Evolutionary conservation across 176 grass and related monocot genomes (phyloP), one percentile per base, ranked within the genome.

Genomic region (Coix lacrymajobi): DNA sequence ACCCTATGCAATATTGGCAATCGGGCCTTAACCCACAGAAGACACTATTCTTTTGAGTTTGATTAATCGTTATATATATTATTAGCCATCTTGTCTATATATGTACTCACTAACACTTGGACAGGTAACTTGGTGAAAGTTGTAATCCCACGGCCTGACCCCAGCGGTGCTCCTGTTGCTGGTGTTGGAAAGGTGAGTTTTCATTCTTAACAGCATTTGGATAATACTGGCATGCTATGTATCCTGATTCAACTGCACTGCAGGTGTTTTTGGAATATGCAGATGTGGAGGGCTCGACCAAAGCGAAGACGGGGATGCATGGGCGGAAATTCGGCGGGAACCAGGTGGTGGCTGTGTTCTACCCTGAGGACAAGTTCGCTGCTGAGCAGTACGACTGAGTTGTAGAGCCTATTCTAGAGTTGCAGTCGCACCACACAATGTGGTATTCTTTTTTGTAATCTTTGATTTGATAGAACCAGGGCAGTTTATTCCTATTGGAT

Each of bases 251-350:
- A 5, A 58, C 19, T 29, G 13, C 3, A 2, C 71, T 85, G 63
- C 87, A 97, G 95, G 95, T 97, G 75, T 94, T 91, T 92, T 84
- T 97, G 92, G 95, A 97, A 88, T 97, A 84, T 91, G 92, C 86
- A 85, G 95, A 97, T 80, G 81, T 84, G 3, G 95, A 97, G 14
- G 92, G 92, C 41, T 86, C 95, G 1, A 78, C 87, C 33, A 97
- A 84, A 75, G 95, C 95, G 5, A 91, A 94, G 86, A 85, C 78
- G 4, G 92, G 88, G 39, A 86, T 97, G 81, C 86, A 97, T 8
- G 90, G 95, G 24, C 85, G 95, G 70, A 94, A 86, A 77, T 97
- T 97, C 58, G 95, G 90, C 1, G 90, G 84, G 34, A 97, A 94
- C 71, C 84, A 88, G 79, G 95, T 97, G 66, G 82, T 89, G 12